Base-by-base conservation (phyloP, 2,329 filamentous ascomycete genomes). In the Thielaviopsis populi region DNA sequence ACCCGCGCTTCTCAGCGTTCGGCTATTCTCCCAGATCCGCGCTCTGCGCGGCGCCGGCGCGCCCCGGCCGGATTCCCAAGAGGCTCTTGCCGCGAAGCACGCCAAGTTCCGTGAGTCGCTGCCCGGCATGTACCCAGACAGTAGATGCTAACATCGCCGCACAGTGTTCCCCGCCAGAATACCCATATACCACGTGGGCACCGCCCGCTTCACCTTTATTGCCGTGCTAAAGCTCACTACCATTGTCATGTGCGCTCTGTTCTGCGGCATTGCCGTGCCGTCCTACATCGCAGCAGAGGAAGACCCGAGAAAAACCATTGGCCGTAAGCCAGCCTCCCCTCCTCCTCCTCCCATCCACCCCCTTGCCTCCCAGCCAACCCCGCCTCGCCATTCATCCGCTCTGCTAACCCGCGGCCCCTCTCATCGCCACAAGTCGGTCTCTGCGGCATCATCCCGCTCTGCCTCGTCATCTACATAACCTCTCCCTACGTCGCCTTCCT, bases 101-200 rank as follows among this genome's bases (percentile, higher is more conserved):
- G 53, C 53, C 53, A 56, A 56, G 53, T 56, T 56, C 53, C 37
- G 53, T 56, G 30, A 56, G 53, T 37, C 15, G 15, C 27, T 33
- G 27, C 10, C 10, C 15, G 3, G 53, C 15, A 10, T 37, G 10
- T 37, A 50, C 10, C 46, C 46, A 15, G 1, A 24, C 10, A 11
- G 15, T 3, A 3, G 4, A 33, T 17, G 53, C 30, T 11, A 19
- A 46, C 27, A 42, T 15, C 11, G 8, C 17, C 7, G 17, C 40
- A 24, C 40, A 82, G 79, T 73, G 41, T 80, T 80, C 65, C 82
- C 83, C 0, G 78, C 83, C 67, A 76, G 76, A 15, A 71, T 91
- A 33, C 79, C 90, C 68, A 81, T 95, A 67, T 95, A 89, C 73
- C 87, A 91, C 74, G 84, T 84, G 62, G 88, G 89, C 62, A 86